phyloP scores from a whole-genome alignment of 257 asterid genomes.

The Nicotiana undulata region DNA sequence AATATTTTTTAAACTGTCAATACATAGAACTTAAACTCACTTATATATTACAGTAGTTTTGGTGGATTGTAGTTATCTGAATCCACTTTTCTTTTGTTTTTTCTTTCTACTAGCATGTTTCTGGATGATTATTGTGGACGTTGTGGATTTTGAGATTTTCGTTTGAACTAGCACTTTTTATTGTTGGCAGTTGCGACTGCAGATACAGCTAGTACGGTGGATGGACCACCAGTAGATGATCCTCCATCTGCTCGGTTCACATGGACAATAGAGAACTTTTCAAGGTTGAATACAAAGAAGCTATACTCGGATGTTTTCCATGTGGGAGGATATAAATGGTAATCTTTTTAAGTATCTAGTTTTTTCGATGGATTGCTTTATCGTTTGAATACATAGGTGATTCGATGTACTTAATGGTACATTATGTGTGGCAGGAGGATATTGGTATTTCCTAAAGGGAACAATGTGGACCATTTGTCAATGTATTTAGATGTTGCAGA shows the following conservation, averaged over 20 bases:
- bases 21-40: background rate
- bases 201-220: slow-evolving; percentile 7
- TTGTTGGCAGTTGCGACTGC: background rate
- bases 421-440: slow-evolving; percentile 15
- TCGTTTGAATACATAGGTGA: background rate
- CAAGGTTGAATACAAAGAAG: slow-evolving; percentile 33
- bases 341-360: background rate
- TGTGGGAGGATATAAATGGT: slow-evolving; percentile 49
- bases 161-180: background rate
- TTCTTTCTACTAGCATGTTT: background rate
- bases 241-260: slow-evolving; percentile 16
- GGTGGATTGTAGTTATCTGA: background rate
- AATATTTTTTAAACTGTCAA: too few species aligned
- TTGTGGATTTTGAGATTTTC: background rate
- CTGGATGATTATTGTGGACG: background rate
- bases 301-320: slow-evolving; percentile 41
- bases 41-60: background rate
- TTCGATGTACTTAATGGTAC: background rate
- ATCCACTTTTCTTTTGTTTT: background rate
- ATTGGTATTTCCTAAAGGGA: slow-evolving; percentile 18
- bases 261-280: slow-evolving; percentile 46
- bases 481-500: slow-evolving; percentile 22
- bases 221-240: slow-evolving; percentile 8
- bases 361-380: background rate
- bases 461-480: slow-evolving; percentile 19